A percentile compares a stretch with the other conserved stretches of the same genome.
These are phyloP conservation scores for Lepidopterella palustris DNA, from an alignment of 495 filamentous ascomycete species.

Conservation along the genomic window DNA sequence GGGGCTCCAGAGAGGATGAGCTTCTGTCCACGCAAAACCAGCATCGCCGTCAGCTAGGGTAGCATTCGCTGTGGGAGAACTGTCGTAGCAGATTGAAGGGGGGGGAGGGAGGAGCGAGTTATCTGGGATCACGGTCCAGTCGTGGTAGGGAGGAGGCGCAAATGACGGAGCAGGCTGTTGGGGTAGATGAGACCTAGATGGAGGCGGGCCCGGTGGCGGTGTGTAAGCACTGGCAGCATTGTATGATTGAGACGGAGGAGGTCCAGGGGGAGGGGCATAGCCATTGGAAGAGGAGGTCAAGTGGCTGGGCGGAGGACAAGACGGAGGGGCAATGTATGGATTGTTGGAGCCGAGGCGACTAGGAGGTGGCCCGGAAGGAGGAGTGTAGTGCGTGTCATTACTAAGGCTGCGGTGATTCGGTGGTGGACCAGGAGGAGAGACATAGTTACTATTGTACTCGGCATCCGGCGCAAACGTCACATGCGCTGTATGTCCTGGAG, in stretches of 20 bases:
- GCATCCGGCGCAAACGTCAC: not conserved
- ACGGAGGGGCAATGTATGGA: slow-evolving; percentile 15
- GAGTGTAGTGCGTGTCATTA: slow-evolving; percentile 1
- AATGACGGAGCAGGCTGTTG: slow-evolving; percentile 21
- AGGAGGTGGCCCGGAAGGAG: slow-evolving; percentile 28
- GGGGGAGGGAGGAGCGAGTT: slow-evolving; percentile 77
- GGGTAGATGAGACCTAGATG: slow-evolving; percentile 7
- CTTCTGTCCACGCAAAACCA: slow-evolving; percentile 63
- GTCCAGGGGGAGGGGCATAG: slow-evolving; percentile 24
- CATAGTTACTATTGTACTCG: slow-evolving; percentile 13
- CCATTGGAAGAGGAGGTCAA: slow-evolving; percentile 1
- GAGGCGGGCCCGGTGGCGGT: slow-evolving; percentile 45
- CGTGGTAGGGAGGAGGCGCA: slow-evolving; percentile 54
- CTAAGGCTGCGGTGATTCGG: slow-evolving; percentile 9
- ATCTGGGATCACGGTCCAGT: slow-evolving; percentile 77
- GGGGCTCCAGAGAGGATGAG: slow-evolving; percentile 57
- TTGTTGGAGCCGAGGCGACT: slow-evolving; percentile 2
- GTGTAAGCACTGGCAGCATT: slow-evolving; percentile 18
- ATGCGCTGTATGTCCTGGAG: slow-evolving; percentile 15
- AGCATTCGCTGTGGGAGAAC: slow-evolving; percentile 69
- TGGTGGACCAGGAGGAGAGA: slow-evolving; percentile 27
- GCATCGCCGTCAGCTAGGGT: slow-evolving; percentile 59
- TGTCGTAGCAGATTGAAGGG: slow-evolving; percentile 59
- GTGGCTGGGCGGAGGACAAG: slow-evolving; percentile 30
- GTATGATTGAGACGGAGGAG: slow-evolving; percentile 24